phyloP scores from a whole-genome alignment of 2,329 filamentous ascomycete genomes.

The Simplicillium sp. region DNA sequence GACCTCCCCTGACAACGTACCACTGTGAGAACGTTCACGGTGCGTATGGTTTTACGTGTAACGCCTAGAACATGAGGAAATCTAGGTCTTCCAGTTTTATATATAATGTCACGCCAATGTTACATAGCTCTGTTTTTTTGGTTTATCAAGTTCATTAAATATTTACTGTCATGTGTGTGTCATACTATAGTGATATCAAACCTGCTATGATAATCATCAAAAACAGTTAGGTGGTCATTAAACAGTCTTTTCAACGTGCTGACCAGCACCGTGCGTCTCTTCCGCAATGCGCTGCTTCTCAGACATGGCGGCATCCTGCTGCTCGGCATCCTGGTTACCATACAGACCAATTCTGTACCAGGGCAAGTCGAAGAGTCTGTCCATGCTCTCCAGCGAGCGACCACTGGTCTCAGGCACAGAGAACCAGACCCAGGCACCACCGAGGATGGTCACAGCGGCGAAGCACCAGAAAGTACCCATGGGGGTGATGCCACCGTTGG shows the following conservation, averaged over 20 bases:
- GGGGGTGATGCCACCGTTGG: conserved; percentile 38
- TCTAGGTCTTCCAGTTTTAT: not conserved
- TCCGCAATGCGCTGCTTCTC: conserved; percentile 33
- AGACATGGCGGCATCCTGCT: conserved; percentile 28
- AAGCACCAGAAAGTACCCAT: conserved; percentile 75
- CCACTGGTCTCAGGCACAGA: conserved; percentile 66
- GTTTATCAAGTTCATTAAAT: not conserved
- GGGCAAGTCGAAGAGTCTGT: conserved; percentile 59
- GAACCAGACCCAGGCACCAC: conserved; percentile 62
- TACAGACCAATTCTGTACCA: conserved; percentile 64
- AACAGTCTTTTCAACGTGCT: conserved; percentile 24
- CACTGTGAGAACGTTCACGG: conserved; percentile 7
- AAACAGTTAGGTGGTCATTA: not conserved
- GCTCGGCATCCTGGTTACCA: conserved; percentile 42
- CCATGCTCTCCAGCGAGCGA: conserved; percentile 58
- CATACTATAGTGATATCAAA: not conserved
- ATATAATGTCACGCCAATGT: not conserved
- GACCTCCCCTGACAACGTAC: conserved; percentile 7
- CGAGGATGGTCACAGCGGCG: conserved; percentile 55
- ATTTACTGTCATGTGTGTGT: not conserved
- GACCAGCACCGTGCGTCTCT: conserved; percentile 17
- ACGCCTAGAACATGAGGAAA: not conserved
- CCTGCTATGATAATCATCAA: not conserved
- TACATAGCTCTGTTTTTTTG: not conserved
- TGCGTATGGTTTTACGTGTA: conserved; percentile 3